These are phyloP conservation scores for Fusarium hainanense DNA, from an alignment of 2,329 filamentous ascomycete species.

Conservation along the genomic window DNA sequence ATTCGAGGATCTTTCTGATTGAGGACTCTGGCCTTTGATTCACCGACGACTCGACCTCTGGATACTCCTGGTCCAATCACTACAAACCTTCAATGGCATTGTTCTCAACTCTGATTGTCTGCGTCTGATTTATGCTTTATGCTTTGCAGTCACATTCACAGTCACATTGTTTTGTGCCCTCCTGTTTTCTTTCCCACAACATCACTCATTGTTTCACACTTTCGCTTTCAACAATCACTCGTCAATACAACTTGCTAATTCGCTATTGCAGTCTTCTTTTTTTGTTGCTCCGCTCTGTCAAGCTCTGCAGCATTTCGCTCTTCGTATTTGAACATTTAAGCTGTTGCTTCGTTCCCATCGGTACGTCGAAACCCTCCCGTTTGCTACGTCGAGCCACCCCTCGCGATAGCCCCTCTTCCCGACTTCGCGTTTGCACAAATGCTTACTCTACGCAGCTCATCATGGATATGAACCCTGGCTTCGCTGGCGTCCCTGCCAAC, in stretches of 20 bases:
- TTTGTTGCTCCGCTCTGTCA: conserved; percentile 36
- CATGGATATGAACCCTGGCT: conserved; percentile 51
- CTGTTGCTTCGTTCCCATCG: conserved; percentile 28
- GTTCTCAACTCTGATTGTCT: conserved; percentile 1
- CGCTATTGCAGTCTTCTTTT: conserved; percentile 23
- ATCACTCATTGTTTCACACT: neutral
- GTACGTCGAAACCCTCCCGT: conserved; percentile 13
- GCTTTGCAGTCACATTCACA: neutral
- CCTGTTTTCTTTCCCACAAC: neutral
- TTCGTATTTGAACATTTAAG: conserved; percentile 37
- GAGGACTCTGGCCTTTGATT: conserved; percentile 11
- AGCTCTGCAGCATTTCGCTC: conserved; percentile 38
- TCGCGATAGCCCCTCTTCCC: neutral
- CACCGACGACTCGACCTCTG: conserved; percentile 1
- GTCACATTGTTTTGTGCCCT: neutral
- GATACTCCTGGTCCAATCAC: neutral
- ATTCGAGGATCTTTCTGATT: neutral
- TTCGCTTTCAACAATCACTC: neutral
- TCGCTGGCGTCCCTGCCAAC: conserved; percentile 48
- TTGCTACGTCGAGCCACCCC: neutral
- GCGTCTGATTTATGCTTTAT: neutral
- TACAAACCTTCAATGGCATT: neutral
- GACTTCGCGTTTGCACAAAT: neutral
- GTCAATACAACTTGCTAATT: conserved; percentile 17
- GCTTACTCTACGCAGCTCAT: conserved; percentile 40